Conservation (phyloP, 1,284 basidiomycete genomes). For the Wolfiporia cocos region DNA sequence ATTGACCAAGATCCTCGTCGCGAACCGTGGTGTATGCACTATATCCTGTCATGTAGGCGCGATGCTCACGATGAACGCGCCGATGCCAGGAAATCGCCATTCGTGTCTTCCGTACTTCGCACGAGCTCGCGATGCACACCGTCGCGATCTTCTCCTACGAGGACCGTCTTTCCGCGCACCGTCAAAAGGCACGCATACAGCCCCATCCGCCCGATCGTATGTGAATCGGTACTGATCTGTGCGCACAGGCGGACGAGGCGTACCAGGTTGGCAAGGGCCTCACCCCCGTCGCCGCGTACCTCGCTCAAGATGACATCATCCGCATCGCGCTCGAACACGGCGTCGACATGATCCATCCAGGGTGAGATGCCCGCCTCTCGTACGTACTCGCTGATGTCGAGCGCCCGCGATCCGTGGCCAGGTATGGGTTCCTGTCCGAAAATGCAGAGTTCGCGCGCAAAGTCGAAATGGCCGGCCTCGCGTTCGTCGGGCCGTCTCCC, state of each 20-base stretch:
- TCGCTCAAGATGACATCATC: slow-evolving; percentile 97
- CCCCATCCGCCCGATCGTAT: neutral
- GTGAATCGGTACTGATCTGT: slow-evolving; percentile 2
- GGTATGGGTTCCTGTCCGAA: slow-evolving; percentile 97
- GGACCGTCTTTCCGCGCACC: slow-evolving; percentile 94
- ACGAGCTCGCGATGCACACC: slow-evolving; percentile 98
- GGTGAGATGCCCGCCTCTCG: slow-evolving; percentile 42
- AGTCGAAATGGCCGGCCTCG: slow-evolving; percentile 95
- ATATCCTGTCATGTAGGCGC: too few species aligned
- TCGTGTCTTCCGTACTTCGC: slow-evolving; percentile 96
- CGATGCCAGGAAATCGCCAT: slow-evolving; percentile 90
- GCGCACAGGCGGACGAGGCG: slow-evolving; percentile 91
- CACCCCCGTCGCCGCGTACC: slow-evolving; percentile 94
- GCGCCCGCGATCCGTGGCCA: slow-evolving; percentile 25
- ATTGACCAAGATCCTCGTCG: slow-evolving; percentile 90
- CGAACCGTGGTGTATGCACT: slow-evolving; percentile 82
- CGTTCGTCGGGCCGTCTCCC: slow-evolving; percentile 94
- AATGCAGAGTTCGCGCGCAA: slow-evolving; percentile 95
- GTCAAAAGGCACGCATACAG: slow-evolving; percentile 74
- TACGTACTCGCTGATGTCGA: slow-evolving; percentile 14
- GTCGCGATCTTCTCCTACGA: slow-evolving; percentile 98
- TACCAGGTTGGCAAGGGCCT: slow-evolving; percentile 97
- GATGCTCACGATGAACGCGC: neutral
- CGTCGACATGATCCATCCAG: slow-evolving; percentile 99
- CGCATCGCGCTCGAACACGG: slow-evolving; percentile 92